Evolutionary conservation across 768 basidiomycete genomes (phyloP).

Genomic region (Calvatia gigantea): DNA sequence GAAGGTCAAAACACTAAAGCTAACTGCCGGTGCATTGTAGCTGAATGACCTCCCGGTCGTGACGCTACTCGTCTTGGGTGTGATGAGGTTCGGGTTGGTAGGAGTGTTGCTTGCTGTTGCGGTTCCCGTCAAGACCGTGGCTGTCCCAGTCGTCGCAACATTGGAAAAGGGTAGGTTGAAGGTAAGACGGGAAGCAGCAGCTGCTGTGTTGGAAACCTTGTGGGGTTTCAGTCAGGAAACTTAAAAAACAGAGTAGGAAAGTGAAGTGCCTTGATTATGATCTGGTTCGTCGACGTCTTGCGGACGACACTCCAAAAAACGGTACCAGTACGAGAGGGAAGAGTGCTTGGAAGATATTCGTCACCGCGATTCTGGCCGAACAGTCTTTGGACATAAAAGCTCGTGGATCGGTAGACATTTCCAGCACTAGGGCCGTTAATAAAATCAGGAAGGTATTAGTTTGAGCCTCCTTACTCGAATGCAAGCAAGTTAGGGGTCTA

Average conservation of each 20-base stretch:
- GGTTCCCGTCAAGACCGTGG: slow-evolving; percentile 46
- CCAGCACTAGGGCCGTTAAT: slow-evolving; percentile 36
- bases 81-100: slow-evolving; percentile 40
- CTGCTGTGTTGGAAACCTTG: slow-evolving; percentile 41
- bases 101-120: slow-evolving; percentile 55
- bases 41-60: slow-evolving; percentile 47
- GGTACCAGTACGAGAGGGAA: slow-evolving; percentile 43
- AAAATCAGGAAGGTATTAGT: background rate
- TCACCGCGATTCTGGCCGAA: slow-evolving; percentile 63
- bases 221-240: background rate
- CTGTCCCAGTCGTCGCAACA: slow-evolving; percentile 40
- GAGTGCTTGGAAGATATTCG: slow-evolving; percentile 59
- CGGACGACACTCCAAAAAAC: slow-evolving; percentile 61
- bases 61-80: slow-evolving; percentile 43
- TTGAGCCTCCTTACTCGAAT: slow-evolving; percentile 46
- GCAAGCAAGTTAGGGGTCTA: slow-evolving; percentile 58
- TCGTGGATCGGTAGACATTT: slow-evolving; percentile 54
- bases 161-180: slow-evolving; percentile 53
- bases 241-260: background rate
- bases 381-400: slow-evolving; percentile 61
- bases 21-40: slow-evolving; percentile 49
- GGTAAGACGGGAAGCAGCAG: slow-evolving; percentile 35
- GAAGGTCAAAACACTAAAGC: slow-evolving; percentile 37
- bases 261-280: slow-evolving; percentile 58
- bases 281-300: slow-evolving; percentile 30